These are phyloP conservation scores for Citropsis articulata DNA, from an alignment of 345 rosid species.

Conservation along the genomic window DNA sequence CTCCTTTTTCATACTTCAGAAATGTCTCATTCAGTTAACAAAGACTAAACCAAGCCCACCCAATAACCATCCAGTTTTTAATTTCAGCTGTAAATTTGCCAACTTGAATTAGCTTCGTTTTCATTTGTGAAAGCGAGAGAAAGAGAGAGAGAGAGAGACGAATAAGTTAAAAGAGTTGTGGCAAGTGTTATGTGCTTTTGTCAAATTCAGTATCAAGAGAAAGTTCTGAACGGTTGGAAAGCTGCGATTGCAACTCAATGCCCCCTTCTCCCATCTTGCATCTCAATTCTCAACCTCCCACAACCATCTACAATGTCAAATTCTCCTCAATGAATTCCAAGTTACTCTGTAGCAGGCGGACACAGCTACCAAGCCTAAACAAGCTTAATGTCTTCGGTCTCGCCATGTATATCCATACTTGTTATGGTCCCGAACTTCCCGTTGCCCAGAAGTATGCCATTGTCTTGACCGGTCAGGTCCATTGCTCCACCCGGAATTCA, in stretches of 20 bases:
- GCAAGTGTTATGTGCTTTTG: not conserved
- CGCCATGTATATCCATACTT: conserved; percentile 51
- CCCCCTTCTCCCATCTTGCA: not conserved
- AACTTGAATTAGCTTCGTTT: not conserved
- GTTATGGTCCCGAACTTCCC: conserved; percentile 49
- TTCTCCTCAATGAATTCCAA: not conserved
- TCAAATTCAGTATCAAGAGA: conserved; percentile 20
- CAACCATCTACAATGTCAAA: too few species aligned
- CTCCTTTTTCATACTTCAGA: too few species aligned
- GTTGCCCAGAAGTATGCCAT: conserved; percentile 36
- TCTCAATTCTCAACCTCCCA: too few species aligned
- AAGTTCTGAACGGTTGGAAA: conserved; percentile 10
- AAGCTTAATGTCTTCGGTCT: conserved; percentile 26
- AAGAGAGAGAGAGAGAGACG: too few species aligned
- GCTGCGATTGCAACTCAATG: conserved; percentile 10
- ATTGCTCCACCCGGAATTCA: conserved; percentile 24
- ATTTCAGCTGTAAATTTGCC: not conserved
- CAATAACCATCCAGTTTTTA: not conserved
- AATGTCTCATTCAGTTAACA: too few species aligned
- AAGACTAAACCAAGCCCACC: too few species aligned
- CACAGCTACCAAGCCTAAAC: not conserved
- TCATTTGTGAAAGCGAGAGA: too few species aligned
- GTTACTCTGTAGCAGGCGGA: too few species aligned
- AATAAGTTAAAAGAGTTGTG: not conserved
- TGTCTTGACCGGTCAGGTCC: conserved; percentile 45